Conservation (phyloP, 805 yeast species). For the Yarrowia sp. region DNA sequence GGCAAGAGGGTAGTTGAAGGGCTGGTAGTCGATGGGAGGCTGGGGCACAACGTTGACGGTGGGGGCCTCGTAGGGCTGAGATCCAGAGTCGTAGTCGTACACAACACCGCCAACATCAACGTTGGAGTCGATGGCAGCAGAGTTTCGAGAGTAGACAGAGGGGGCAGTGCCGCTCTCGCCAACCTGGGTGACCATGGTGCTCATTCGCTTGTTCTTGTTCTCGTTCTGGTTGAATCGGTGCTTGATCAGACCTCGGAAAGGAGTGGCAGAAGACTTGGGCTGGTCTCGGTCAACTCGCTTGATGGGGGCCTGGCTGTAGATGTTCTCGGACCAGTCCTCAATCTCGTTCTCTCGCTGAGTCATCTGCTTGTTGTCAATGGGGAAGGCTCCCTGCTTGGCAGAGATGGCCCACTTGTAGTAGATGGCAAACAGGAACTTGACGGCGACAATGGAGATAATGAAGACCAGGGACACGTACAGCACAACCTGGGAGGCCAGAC, state of each 20-base stretch:
- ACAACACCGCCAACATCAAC: slow-evolving; percentile 5
- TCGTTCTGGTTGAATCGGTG: slow-evolving; percentile 10
- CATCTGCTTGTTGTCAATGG: slow-evolving; percentile 56
- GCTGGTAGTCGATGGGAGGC: slow-evolving; percentile 86
- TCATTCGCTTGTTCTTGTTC: slow-evolving; percentile 20
- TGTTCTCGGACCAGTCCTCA: slow-evolving; percentile 83
- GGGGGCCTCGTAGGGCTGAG: slow-evolving; percentile 22
- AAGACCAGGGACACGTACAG: slow-evolving; percentile 77
- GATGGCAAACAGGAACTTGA: slow-evolving; percentile 80
- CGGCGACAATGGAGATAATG: slow-evolving; percentile 73
- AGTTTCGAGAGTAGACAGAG: slow-evolving; percentile 21
- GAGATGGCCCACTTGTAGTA: slow-evolving; percentile 85
- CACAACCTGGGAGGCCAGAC: slow-evolving; percentile 86
- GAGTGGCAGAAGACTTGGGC: background rate
- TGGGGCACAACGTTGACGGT: slow-evolving; percentile 78
- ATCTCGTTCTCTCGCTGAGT: slow-evolving; percentile 61
- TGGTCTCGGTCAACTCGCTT: slow-evolving; percentile 33
- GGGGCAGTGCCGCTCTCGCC: slow-evolving; percentile 12
- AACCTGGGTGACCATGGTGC: slow-evolving; percentile 23
- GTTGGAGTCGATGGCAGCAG: slow-evolving; percentile 22
- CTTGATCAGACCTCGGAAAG: slow-evolving; percentile 22
- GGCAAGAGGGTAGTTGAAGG: slow-evolving; percentile 75
- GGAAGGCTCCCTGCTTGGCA: slow-evolving; percentile 74
- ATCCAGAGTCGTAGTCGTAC: slow-evolving; percentile 2
- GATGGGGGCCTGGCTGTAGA: slow-evolving; percentile 40